A percentile compares a stretch with the other conserved stretches of the same genome.
phyloP scores from a whole-genome alignment of 116 monocot species.

The Iris pallida region DNA sequence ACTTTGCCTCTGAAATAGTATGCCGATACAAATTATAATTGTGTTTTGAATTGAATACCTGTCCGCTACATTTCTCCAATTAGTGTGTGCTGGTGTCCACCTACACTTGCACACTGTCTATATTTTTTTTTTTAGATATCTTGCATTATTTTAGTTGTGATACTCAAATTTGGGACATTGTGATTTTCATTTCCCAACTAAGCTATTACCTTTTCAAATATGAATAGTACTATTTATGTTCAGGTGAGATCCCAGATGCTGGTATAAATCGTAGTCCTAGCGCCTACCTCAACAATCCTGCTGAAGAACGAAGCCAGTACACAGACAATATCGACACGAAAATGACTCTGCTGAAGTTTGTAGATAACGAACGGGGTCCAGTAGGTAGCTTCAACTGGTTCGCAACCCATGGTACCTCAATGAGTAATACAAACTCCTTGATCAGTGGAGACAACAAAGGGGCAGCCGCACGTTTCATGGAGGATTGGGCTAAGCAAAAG shows the following conservation, averaged over 20 bases:
- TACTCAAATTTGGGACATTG: no score
- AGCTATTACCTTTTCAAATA: no score
- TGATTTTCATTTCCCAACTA: no score
- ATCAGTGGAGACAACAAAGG: conserved; percentile 78
- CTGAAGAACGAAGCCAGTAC: conserved; percentile 41
- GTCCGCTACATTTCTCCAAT: no score
- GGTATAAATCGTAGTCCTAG: conserved; percentile 70
- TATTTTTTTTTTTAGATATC: no score
- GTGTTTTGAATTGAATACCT: no score
- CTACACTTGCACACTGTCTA: no score
- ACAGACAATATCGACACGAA: conserved; percentile 49
- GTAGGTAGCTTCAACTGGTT: conserved; percentile 73
- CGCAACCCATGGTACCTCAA: conserved; percentile 75
- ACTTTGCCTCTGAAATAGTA: no score
- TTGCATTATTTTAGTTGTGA: no score
- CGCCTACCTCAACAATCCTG: conserved; percentile 57
- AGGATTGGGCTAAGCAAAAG: conserved; percentile 54
- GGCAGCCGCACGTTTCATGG: conserved; percentile 71
- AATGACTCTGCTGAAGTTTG: conserved; percentile 70
- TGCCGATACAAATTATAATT: no score
- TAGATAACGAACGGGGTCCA: conserved; percentile 48
- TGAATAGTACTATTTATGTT: conserved; percentile 3
- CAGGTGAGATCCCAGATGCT: conserved; percentile 63
- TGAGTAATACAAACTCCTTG: conserved; percentile 60
- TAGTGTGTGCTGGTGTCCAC: no score